Base-by-base conservation (phyloP, 1,284 basidiomycete genomes). In the Fomitopsis pinicola region DNA sequence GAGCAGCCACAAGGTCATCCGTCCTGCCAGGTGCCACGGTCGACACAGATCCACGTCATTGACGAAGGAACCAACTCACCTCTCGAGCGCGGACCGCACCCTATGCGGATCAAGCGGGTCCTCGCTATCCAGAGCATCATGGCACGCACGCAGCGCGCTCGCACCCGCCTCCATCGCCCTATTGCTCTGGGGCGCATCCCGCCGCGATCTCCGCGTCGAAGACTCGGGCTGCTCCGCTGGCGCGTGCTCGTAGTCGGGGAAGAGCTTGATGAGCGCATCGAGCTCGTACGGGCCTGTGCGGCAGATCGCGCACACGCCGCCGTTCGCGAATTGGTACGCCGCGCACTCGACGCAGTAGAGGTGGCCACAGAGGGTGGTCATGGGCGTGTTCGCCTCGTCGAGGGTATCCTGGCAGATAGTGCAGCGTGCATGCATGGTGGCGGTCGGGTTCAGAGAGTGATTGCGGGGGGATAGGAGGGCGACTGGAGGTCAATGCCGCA, bases 341-440 rank as follows among this genome's bases (percentile, higher is more conserved):
- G 71, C 67, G 46, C 72, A 73, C 38, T 69, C 68, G 2, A 66
- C 44, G 54, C 72, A 73, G 60, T 70, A 73, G 54, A 72, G 64
- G 57, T 73, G 71, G 42, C 71, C 71, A 40, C 72, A 73, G n/a
- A 56, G 57, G n/a, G 70, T 69, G 28, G 68, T 56, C 60, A 68
- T 66, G 3, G 68, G 69, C 1, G 48, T 59, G 1, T 62, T 50
- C 2, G 33, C 42, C 15, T 61, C 62, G n/a, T 22, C 56, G 44
- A 72, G 62, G 3, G 55, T 55, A 15, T 71, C 71, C 15, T 70
- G 58, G 30, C 71, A 72, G 33, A 72, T 71, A 30, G 52, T 65
- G 63, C 71, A 72, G n/a, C 62, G 56, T 5, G 63, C 55, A 15
- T 65, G 55, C 66, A 69, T 67, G 48, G 45, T 55, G 17, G 50